phyloP scores from a whole-genome alignment of 1,139 yeast genomes.

The Debaryomyces udenii region DNA sequence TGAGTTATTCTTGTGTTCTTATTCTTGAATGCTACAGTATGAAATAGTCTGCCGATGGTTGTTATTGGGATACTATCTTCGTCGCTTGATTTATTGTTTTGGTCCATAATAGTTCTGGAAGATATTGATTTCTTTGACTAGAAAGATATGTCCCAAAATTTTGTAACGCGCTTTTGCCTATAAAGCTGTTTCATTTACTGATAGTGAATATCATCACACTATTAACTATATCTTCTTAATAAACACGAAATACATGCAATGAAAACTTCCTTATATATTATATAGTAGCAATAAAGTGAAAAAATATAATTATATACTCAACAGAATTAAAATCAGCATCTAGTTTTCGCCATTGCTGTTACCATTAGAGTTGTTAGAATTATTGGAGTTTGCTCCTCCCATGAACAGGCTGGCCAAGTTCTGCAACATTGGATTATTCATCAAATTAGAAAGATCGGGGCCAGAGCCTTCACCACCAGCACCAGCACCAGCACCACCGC shows the following conservation, averaged over 20 bases:
- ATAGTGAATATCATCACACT: no score
- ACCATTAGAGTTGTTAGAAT: conserved; percentile 7
- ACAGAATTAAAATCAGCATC: conserved; percentile 8
- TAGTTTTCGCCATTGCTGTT: conserved; percentile 3
- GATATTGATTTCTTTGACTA: not conserved
- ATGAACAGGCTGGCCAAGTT: conserved; percentile 64
- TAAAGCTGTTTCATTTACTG: no score
- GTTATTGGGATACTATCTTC: conserved; percentile 31
- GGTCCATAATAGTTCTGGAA: not conserved
- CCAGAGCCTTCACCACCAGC: conserved; percentile 48
- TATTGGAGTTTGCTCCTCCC: conserved; percentile 38
- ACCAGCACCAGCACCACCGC: conserved; percentile 66
- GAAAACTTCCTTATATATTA: no score
- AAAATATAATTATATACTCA: conserved; percentile 5
- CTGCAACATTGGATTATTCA: conserved; percentile 79
- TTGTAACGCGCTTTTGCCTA: no score
- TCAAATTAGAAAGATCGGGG: conserved; percentile 64
- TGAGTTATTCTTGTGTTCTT: conserved; percentile 52
- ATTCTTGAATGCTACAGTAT: conserved; percentile 53
- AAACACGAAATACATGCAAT: no score
- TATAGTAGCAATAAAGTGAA: no score
- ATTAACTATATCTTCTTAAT: no score
- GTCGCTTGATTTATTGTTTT: not conserved
- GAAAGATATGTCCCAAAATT: no score
- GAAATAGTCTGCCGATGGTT: conserved; percentile 59